These are phyloP conservation scores for Leccinum laetum DNA, from an alignment of 1,284 basidiomycete genomes.

Conservation along the genomic window DNA sequence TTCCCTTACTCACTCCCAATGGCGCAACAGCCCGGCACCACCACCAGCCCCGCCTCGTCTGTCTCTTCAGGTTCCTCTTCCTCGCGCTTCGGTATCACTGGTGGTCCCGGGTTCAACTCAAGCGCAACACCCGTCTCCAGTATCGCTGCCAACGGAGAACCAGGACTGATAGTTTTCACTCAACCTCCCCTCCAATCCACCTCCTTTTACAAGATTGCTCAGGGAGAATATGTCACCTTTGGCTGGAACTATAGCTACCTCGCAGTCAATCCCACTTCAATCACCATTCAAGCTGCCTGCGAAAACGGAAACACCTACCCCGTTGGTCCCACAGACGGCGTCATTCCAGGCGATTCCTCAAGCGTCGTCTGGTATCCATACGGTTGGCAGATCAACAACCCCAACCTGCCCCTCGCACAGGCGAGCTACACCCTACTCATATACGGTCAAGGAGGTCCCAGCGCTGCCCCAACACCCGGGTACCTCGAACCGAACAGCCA, in stretches of 20 bases:
- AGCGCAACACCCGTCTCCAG: slow-evolving; percentile 23
- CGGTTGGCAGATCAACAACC: slow-evolving; percentile 69
- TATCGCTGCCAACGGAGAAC: slow-evolving; percentile 59
- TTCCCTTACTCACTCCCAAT: slow-evolving; percentile 8
- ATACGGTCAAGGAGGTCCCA: slow-evolving; percentile 76
- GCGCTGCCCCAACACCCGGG: slow-evolving; percentile 59
- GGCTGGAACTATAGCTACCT: slow-evolving; percentile 89
- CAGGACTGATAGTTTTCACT: slow-evolving; percentile 71
- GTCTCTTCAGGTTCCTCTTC: background rate
- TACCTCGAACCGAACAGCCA: slow-evolving; percentile 69
- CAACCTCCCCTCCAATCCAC: slow-evolving; percentile 79
- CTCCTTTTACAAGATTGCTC: slow-evolving; percentile 90
- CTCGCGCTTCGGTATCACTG: slow-evolving; percentile 23
- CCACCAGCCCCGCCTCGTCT: background rate
- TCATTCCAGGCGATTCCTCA: slow-evolving; percentile 71
- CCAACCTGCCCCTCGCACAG: slow-evolving; percentile 67
- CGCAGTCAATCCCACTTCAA: slow-evolving; percentile 61
- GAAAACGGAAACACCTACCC: slow-evolving; percentile 88
- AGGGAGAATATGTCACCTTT: slow-evolving; percentile 76
- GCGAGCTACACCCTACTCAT: slow-evolving; percentile 79
- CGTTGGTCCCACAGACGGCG: slow-evolving; percentile 77
- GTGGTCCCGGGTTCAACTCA: slow-evolving; percentile 23
- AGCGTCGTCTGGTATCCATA: slow-evolving; percentile 82
- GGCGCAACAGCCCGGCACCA: slow-evolving; percentile 19
- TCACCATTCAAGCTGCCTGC: slow-evolving; percentile 84